These are phyloP conservation scores for Domatiomyces globalis DNA, from an alignment of 2,329 filamentous ascomycete genomes.

Conservation along the genomic window DNA sequence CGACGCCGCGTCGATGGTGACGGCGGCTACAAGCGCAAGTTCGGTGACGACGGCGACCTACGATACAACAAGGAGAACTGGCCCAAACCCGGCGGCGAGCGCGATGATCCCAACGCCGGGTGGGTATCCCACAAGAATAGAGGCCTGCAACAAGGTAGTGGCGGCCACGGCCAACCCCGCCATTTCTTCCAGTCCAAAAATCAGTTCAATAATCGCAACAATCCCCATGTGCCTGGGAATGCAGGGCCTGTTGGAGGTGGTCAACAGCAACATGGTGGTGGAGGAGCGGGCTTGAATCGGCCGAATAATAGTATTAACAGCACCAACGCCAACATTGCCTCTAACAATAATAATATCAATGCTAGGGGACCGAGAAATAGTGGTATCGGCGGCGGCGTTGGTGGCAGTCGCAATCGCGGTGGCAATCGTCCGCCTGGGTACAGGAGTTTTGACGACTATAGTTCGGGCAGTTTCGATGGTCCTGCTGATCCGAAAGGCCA, in stretches of 20 bases:
- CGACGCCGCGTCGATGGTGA: constrained; percentile 46
- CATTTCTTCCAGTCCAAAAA: constrained; percentile 11
- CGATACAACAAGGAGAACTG: constrained; percentile 24
- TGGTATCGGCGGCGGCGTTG: constrained; percentile 20
- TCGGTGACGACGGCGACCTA: constrained; percentile 41
- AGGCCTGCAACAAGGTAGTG: not conserved
- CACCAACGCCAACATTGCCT: constrained; percentile 11
- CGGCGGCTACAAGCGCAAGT: constrained; percentile 44
- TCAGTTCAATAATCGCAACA: constrained; percentile 12
- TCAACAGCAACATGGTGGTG: constrained; percentile 7
- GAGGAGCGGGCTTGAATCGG: not conserved
- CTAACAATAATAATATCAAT: not conserved
- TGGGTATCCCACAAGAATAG: constrained; percentile 11
- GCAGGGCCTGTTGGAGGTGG: not conserved
- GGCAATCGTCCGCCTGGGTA: constrained; percentile 38
- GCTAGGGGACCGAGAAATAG: not conserved
- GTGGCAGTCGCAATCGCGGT: constrained; percentile 27
- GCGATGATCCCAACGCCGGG: constrained; percentile 20
- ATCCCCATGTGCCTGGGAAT: constrained; percentile 3
- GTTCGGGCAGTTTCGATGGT: constrained; percentile 20
- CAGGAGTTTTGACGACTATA: constrained; percentile 51
- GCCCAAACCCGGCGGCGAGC: constrained; percentile 16
- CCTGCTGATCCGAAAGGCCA: constrained; percentile 12
- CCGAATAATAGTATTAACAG: constrained; percentile 8
- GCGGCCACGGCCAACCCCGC: not conserved